Base-by-base conservation (phyloP, 2,329 filamentous ascomycete genomes). In the Huntiella abstrusa region DNA sequence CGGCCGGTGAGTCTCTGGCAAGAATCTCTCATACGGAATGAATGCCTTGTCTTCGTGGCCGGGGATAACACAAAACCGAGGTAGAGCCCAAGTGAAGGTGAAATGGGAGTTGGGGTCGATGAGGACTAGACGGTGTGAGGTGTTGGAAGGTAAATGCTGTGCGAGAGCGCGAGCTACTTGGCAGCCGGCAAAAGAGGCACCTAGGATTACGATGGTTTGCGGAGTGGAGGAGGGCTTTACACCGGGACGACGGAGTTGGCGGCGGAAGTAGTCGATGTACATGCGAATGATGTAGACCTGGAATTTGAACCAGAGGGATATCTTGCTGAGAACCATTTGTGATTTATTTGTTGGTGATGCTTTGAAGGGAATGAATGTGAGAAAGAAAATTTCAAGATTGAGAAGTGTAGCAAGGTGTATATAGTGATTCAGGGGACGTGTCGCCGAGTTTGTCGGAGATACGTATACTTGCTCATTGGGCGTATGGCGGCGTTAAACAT, bases 21-120 rank as follows among this genome's bases (percentile, higher is more conserved):
- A 52, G 36, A 65, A 60, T 3, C 58, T 58, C 0, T 63, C 64
- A 49, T 76, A 78, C 0, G 75, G 74, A 38, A 79, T 70, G 51
- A 78, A 77, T 0, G 71, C 71, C 53, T 71, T 71, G 47, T 70
- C 57, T 51, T 77, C 73, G 41, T 75, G 68, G 10, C 56, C 56
- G n/a, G 62, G 57, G 4, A 71, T 60, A 11, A 77, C 73, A 36
- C 65, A 70, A 54, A 70, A 75, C 3, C 75, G 65, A 0, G 75
- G 75, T 34, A 78, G 64, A 10, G 69, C 65, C 64, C 72, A 79
- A 0, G 70, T 69, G 53, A 71, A 75, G 51, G 77, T 68, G 55
- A 77, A 73, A 56, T 77, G 73, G 3, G 64, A 67, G 54, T 74
- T 73, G 40, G 68, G 70, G 56, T 80, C 75, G 22, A 79, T 55